Percentiles rank a stretch among this genome's conserved stretches.
Evolutionary conservation across 257 asterid genomes (phyloP).

Genomic region (Primulina tabacum): DNA sequence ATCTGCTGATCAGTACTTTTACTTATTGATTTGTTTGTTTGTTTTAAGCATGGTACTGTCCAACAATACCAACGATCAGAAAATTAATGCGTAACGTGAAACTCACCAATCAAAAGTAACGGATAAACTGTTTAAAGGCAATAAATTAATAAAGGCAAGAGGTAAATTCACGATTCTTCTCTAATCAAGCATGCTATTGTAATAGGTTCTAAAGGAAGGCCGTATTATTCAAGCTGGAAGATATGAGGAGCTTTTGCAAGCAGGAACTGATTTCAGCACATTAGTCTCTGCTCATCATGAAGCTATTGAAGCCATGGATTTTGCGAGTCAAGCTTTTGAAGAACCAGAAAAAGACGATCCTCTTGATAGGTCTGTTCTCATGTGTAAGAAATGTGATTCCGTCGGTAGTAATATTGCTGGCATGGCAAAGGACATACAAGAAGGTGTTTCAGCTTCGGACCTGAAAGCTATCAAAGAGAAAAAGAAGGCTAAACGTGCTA

Average conservation of each 20-base stretch:
- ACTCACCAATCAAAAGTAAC: neutral
- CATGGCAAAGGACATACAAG: slow-evolving; percentile 58
- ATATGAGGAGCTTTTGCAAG: slow-evolving; percentile 91
- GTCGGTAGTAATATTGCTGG: slow-evolving; percentile 46
- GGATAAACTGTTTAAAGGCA: slow-evolving; percentile 10
- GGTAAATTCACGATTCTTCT: slow-evolving; percentile 7
- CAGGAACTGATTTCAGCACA: slow-evolving; percentile 88
- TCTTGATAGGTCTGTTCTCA: slow-evolving; percentile 46
- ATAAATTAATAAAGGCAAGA: neutral
- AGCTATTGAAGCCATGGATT: slow-evolving; percentile 96
- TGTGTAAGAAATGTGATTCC: slow-evolving; percentile 54
- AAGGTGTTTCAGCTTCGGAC: slow-evolving; percentile 66
- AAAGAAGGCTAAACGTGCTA: slow-evolving; percentile 80
- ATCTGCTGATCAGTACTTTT: neutral
- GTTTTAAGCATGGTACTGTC: neutral
- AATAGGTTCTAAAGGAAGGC: slow-evolving; percentile 93
- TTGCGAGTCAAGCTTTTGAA: slow-evolving; percentile 54
- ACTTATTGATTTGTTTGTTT: neutral
- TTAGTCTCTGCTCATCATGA: slow-evolving; percentile 93
- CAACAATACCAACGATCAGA: neutral
- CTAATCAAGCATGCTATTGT: slow-evolving; percentile 20
- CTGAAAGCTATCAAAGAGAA: slow-evolving; percentile 80
- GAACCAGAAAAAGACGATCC: slow-evolving; percentile 57
- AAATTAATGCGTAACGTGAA: neutral
- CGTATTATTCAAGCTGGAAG: slow-evolving; percentile 86